Evolutionary conservation across 1,284 basidiomycete genomes (phyloP).

Genomic region (Apiotrichum mycotoxinovorans): DNA sequence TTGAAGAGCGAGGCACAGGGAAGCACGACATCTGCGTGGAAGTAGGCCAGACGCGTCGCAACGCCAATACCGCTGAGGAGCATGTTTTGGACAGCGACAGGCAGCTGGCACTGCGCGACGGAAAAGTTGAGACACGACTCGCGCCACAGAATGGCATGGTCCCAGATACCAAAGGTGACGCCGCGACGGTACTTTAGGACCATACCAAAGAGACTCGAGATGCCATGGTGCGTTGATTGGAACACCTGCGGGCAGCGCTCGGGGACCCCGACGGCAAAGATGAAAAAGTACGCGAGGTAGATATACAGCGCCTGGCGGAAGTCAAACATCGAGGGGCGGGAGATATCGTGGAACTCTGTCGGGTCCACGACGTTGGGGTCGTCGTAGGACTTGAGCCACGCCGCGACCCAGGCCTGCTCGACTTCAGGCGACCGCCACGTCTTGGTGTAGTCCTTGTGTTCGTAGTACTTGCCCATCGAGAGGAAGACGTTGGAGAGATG

Average conservation of each 20-base stretch:
- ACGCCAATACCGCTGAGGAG: slow-evolving; percentile 12
- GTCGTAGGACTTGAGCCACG: slow-evolving; percentile 11
- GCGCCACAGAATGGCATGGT: slow-evolving; percentile 16
- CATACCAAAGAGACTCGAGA: slow-evolving; percentile 12
- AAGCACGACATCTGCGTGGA: slow-evolving; percentile 14
- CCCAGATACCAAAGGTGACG: slow-evolving; percentile 16
- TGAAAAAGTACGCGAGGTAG: slow-evolving; percentile 16
- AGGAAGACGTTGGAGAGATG: slow-evolving; percentile 12
- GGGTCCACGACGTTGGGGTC: slow-evolving; percentile 11
- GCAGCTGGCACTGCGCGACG: slow-evolving; percentile 12
- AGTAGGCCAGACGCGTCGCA: slow-evolving; percentile 12
- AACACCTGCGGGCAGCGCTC: slow-evolving; percentile 13
- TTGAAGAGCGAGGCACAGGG: slow-evolving; percentile 16
- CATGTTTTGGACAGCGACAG: slow-evolving; percentile 12
- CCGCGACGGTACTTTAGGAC: slow-evolving; percentile 16
- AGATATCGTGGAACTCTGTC: slow-evolving; percentile 9
- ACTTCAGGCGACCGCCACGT: slow-evolving; percentile 12
- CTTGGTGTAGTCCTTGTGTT: slow-evolving; percentile 11
- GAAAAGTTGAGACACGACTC: slow-evolving; percentile 15
- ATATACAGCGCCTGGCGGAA: slow-evolving; percentile 15
- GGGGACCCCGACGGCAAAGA: slow-evolving; percentile 15
- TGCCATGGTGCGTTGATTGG: slow-evolving; percentile 14
- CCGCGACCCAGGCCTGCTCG: slow-evolving; percentile 11
- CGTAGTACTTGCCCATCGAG: slow-evolving; percentile 14
- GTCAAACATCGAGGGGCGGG: slow-evolving; percentile 11